Evolutionary conservation across 257 asterid species (phyloP).

Genomic region (Nyctanthes arbortristis): DNA sequence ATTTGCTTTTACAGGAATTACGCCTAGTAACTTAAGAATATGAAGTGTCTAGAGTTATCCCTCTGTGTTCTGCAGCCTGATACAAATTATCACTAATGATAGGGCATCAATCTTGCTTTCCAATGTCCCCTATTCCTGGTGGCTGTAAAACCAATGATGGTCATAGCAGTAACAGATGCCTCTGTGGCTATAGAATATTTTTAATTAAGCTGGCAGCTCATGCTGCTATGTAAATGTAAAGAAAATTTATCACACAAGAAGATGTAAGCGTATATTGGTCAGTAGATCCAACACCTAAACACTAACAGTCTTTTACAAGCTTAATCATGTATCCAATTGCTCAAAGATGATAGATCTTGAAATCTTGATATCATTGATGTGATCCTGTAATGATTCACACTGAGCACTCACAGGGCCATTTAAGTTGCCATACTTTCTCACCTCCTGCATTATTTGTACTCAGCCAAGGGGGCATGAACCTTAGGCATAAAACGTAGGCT

Average conservation of each 20-base stretch:
- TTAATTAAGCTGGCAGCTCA: neutral
- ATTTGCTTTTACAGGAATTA: neutral
- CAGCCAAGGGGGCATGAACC: neutral
- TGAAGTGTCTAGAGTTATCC: neutral
- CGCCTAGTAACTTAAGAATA: neutral
- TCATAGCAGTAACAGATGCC: no score
- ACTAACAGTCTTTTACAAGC: no score
- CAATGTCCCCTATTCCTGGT: no score
- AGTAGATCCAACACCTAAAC: no score
- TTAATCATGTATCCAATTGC: neutral
- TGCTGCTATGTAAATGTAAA: neutral
- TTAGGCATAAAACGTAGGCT: neutral
- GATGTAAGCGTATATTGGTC: no score
- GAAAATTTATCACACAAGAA: neutral
- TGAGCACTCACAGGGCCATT: neutral
- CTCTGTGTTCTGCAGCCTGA: neutral
- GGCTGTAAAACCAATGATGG: no score
- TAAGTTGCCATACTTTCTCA: neutral
- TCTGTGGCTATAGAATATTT: no score
- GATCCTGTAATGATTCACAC: neutral
- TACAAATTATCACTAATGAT: no score
- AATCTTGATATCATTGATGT: neutral
- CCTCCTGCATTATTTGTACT: neutral
- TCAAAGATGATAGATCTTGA: no score
- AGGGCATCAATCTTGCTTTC: no score